Percentiles rank a stretch among this genome's conserved stretches.
phyloP scores from a whole-genome alignment of 306 rosid genomes.

The Prunus salicina region DNA sequence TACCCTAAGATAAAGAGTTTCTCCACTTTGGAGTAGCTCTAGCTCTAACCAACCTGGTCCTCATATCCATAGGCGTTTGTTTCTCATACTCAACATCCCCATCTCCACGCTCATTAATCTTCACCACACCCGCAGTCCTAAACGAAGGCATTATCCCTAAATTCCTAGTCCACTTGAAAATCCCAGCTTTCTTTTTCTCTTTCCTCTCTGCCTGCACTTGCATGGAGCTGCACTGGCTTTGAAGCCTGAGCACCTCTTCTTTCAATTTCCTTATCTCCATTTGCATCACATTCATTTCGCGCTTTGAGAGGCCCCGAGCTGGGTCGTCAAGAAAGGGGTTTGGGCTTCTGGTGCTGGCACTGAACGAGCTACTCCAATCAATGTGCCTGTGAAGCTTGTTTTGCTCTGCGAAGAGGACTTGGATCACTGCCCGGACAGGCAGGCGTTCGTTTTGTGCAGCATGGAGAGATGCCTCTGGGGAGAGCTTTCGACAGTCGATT shows the following conservation, averaged over 20 bases:
- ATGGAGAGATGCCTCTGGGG: constrained; percentile 84
- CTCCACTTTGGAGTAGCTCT: constrained; percentile 63
- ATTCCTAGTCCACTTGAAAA: constrained; percentile 69
- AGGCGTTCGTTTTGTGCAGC: constrained; percentile 93
- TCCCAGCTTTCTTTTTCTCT: constrained; percentile 43
- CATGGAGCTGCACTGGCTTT: constrained; percentile 60
- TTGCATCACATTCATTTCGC: constrained; percentile 62
- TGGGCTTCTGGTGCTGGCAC: constrained; percentile 55
- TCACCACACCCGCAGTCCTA: constrained; percentile 28
- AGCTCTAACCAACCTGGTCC: constrained; percentile 46
- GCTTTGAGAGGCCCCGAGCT: constrained; percentile 54
- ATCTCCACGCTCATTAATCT: constrained; percentile 21
- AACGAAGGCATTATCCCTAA: constrained; percentile 35
- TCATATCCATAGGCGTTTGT: constrained; percentile 62
- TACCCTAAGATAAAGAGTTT: constrained; percentile 56
- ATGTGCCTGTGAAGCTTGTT: constrained; percentile 42
- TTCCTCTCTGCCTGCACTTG: constrained; percentile 67
- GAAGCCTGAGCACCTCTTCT: constrained; percentile 72
- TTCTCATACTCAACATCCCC: constrained; percentile 43
- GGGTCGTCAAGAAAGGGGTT: constrained; percentile 34
- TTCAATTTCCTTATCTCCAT: constrained; percentile 68
- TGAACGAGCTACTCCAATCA: constrained; percentile 81
- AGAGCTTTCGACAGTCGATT: constrained; percentile 77
- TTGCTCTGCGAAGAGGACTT: constrained; percentile 80
- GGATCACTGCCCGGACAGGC: constrained; percentile 88